Evolutionary conservation across 768 basidiomycete genomes (phyloP), one percentile per base, ranked within the genome.

Genomic region (Kwoniella bestiolae): DNA sequence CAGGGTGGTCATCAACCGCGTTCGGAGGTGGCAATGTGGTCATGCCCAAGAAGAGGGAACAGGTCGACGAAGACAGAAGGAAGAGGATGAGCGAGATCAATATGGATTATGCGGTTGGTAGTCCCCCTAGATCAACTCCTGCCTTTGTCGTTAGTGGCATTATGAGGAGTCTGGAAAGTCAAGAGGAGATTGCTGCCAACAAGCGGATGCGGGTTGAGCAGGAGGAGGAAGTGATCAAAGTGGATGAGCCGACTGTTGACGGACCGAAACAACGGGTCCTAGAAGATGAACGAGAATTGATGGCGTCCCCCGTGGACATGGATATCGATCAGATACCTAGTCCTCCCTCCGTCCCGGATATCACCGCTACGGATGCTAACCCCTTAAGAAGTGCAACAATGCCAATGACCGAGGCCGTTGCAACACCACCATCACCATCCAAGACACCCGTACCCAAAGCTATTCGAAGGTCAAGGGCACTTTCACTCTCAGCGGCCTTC

Each of bases 1-100:
- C 60, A 3, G 60, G 57, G 12, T 65, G 63, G 63, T 34, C 52
- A 4, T 55, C 52, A 5, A 58, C 56, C 16, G 45, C 56, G 1
- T 58, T 58, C 29, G 45, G 56, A 2, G 56, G 56, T 0, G 23
- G 18, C 2, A 58, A 58, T 16, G 63, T 76, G 18, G 64, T 76
- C 63, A 71, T 76, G 70, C 74, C 74, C 26, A 72, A 72, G 50
- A 70, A 60, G 16, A 46, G 65, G 35, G 56, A 49, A 38, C 56
- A 72, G 62, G 64, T 71, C 5, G 63, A 59, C 29, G 67, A 65
- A 57, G 71, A 76, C 45, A 56, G 58, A 25, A 38, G 67, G 9
- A 68, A 55, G 47, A 38, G 71, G 44, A 70, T 65, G 66, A 70
- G 70, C 41, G 58, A 55, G 32, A 57, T 64, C n/a, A 49, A 44